A percentile compares a stretch with the other conserved stretches of the same genome.
These are phyloP conservation scores for Pelargonium citronellum DNA, from an alignment of 441 rosid genomes.

Conservation along the genomic window DNA sequence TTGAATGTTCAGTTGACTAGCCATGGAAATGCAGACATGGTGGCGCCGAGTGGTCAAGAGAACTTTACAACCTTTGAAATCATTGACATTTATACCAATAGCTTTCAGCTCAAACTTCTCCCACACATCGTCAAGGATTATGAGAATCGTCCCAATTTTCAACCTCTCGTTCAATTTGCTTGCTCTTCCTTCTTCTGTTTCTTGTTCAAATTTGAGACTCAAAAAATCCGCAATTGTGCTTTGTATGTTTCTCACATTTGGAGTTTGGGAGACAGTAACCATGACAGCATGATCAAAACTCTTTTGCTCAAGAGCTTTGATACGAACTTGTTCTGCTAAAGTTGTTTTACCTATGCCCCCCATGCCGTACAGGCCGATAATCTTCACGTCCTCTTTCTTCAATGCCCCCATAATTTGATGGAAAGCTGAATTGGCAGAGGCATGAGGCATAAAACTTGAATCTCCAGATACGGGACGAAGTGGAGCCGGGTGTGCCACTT, in stretches of 20 bases:
- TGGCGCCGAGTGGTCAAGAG: background rate
- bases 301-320: background rate
- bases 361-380: background rate
- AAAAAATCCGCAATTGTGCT: background rate
- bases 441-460: background rate
- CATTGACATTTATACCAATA: background rate
- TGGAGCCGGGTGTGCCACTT: background rate
- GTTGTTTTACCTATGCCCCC: background rate
- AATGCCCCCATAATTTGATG: background rate
- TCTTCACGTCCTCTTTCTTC: too few species aligned
- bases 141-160: background rate
- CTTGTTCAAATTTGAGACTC: background rate
- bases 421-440: background rate
- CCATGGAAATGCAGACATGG: background rate
- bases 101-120: background rate
- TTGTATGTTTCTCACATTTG: background rate
- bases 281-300: background rate
- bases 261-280: background rate
- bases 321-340: background rate
- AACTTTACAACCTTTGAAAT: background rate
- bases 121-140: background rate
- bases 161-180: background rate
- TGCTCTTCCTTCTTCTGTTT: background rate
- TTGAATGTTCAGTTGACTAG: background rate
- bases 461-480: background rate